These are phyloP conservation scores for Funneliformis mosseae DNA, from an alignment of 192 early-diverging fungal genomes.

Conservation along the genomic window DNA sequence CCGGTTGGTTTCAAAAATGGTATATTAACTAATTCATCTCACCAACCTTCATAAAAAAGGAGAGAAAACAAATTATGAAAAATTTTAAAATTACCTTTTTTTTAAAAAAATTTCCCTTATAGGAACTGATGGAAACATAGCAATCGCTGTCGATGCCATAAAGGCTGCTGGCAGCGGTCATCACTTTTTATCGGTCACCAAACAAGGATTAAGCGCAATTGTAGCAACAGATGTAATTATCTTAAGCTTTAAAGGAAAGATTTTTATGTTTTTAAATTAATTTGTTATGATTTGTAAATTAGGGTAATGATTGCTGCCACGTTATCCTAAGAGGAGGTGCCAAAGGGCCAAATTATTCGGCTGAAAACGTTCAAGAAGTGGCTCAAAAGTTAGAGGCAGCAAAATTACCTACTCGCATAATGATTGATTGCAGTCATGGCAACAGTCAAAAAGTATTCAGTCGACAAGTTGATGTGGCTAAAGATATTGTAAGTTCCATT, in stretches of 20 bases:
- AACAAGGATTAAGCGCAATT: slow-evolving; percentile 82
- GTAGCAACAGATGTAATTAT: slow-evolving; percentile 63
- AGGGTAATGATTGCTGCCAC: slow-evolving; percentile 90
- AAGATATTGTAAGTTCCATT: slow-evolving; percentile 38
- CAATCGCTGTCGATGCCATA: slow-evolving; percentile 91
- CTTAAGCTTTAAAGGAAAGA: background rate
- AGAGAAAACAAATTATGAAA: no score
- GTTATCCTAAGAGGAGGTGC: slow-evolving; percentile 90
- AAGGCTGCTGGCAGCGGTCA: slow-evolving; percentile 77
- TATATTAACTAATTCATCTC: slow-evolving; percentile 1
- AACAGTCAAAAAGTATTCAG: slow-evolving; percentile 88
- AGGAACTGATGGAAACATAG: slow-evolving; percentile 74
- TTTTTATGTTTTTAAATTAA: background rate
- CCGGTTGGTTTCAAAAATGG: slow-evolving; percentile 87
- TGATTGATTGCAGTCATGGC: slow-evolving; percentile 97
- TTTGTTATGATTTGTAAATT: background rate
- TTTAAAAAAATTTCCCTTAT: slow-evolving; percentile 10
- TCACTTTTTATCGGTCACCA: slow-evolving; percentile 83
- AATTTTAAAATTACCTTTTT: slow-evolving; percentile 18
- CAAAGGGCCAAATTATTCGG: slow-evolving; percentile 89
- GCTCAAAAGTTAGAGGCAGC: slow-evolving; percentile 62
- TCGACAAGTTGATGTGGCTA: slow-evolving; percentile 82
- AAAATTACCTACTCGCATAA: slow-evolving; percentile 63
- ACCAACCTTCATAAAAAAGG: no score
- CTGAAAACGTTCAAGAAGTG: slow-evolving; percentile 62